These are phyloP conservation scores for Ricinus communis DNA, from an alignment of 345 rosid genomes.

Conservation along the genomic window DNA sequence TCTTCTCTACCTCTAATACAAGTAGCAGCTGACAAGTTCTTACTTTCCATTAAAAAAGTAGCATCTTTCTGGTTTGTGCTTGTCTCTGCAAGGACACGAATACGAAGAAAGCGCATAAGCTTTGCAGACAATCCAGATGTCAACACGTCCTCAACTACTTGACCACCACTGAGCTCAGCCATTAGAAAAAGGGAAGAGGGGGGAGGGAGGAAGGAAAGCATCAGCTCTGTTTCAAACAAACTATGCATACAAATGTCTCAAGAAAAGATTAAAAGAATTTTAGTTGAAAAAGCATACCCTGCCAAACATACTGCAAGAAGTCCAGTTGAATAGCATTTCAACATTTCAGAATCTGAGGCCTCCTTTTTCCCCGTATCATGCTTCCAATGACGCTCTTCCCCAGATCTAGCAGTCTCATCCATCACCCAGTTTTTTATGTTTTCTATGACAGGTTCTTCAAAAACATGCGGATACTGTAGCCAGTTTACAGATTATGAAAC, in stretches of 20 bases:
- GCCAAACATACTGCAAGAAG: slow-evolving; percentile 86
- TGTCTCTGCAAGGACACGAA: slow-evolving; percentile 80
- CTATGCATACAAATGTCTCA: slow-evolving; percentile 19
- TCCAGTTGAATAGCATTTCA: slow-evolving; percentile 86
- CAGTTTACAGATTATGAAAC: slow-evolving; percentile 18
- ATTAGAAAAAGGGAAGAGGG: background rate
- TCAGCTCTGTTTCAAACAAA: slow-evolving; percentile 8
- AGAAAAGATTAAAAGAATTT: background rate
- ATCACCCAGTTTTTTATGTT: slow-evolving; percentile 83
- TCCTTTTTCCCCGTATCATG: slow-evolving; percentile 50
- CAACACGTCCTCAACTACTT: slow-evolving; percentile 88
- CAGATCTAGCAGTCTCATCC: slow-evolving; percentile 64
- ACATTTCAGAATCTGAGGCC: slow-evolving; percentile 78
- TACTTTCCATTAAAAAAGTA: slow-evolving; percentile 48
- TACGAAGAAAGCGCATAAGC: slow-evolving; percentile 93
- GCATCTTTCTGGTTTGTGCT: slow-evolving; percentile 64
- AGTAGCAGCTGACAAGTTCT: slow-evolving; percentile 38
- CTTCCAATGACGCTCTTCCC: slow-evolving; percentile 48
- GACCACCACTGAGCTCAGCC: slow-evolving; percentile 64
- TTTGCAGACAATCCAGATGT: slow-evolving; percentile 85
- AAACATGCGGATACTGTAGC: slow-evolving; percentile 79
- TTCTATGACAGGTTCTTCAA: slow-evolving; percentile 77
- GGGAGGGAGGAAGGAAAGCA: background rate
- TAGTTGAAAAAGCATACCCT: slow-evolving; percentile 41
- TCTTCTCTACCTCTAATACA: slow-evolving; percentile 73